Evolutionary conservation across 257 asterid species (phyloP).

Genomic region (Capsicum baccatum): DNA sequence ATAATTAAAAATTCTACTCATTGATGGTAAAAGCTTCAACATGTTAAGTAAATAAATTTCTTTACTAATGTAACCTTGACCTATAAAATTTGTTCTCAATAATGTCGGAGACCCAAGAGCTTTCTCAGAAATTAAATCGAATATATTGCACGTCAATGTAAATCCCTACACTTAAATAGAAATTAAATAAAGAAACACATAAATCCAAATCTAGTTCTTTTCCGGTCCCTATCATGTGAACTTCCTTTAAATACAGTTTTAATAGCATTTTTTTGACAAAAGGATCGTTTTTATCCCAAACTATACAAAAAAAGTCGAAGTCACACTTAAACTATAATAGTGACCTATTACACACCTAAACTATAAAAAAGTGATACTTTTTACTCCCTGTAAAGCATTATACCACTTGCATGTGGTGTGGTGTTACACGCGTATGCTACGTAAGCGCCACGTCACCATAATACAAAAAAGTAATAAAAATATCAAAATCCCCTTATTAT

Average conservation of each 20-base stretch:
- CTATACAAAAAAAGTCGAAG: no score
- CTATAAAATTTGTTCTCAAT: slow-evolving; percentile 72
- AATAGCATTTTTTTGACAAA: no score
- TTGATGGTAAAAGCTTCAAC: background rate
- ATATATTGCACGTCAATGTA: slow-evolving; percentile 45
- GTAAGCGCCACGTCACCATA: no score
- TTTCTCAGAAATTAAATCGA: slow-evolving; percentile 59
- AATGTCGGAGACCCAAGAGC: slow-evolving; percentile 75
- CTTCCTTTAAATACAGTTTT: slow-evolving; percentile 28
- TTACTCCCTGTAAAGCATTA: no score
- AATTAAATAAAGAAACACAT: slow-evolving; percentile 71
- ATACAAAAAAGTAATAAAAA: no score
- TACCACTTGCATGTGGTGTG: no score
- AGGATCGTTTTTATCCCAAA: no score
- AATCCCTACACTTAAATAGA: slow-evolving; percentile 60
- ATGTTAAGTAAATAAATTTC: slow-evolving; percentile 48
- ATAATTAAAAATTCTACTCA: background rate
- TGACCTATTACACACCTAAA: no score
- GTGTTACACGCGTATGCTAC: no score
- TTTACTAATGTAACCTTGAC: slow-evolving; percentile 53
- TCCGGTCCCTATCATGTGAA: slow-evolving; percentile 53
- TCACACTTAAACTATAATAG: no score
- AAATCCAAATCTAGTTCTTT: slow-evolving; percentile 60
- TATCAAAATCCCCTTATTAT: no score
- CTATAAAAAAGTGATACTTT: no score